A percentile compares a stretch with the other conserved stretches of the same genome.
Conservation (phyloP, 306 rosid species). For the Acacia melanoxylon region DNA sequence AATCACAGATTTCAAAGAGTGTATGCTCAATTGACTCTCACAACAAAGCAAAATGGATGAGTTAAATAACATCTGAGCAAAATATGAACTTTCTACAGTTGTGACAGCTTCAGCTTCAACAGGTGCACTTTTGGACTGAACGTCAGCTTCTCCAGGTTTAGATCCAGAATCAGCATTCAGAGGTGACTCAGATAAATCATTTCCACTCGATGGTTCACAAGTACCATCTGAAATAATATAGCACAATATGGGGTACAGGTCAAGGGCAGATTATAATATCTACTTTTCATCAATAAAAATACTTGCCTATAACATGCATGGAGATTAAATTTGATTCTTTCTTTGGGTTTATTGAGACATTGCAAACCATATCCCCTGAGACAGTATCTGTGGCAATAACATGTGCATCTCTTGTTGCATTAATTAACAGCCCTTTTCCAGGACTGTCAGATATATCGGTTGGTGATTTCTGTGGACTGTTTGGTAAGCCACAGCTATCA, state of each 20-base stretch:
- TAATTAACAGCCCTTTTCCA: conserved; percentile 48
- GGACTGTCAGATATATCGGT: conserved; percentile 44
- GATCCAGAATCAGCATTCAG: conserved; percentile 37
- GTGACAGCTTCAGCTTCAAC: conserved; percentile 41
- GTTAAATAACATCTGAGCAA: conserved; percentile 41
- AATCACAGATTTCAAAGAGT: conserved; percentile 51
- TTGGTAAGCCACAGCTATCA: conserved; percentile 42
- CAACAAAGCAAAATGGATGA: conserved; percentile 60
- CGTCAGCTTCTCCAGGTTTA: conserved; percentile 32
- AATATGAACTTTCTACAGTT: conserved; percentile 37
- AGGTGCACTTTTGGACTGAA: conserved; percentile 47
- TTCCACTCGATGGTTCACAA: conserved; percentile 47
- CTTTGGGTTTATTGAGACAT: conserved; percentile 39
- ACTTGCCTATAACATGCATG: conserved; percentile 72
- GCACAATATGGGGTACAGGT: conserved; percentile 19
- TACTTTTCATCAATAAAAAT: conserved; percentile 30
- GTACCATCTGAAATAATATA: conserved; percentile 53
- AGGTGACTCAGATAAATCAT: conserved; percentile 34
- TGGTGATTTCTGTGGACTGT: conserved; percentile 42
- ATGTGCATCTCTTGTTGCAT: conserved; percentile 57
- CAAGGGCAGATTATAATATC: conserved; percentile 10
- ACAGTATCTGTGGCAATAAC: conserved; percentile 50
- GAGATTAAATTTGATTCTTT: conserved; percentile 60
- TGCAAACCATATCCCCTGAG: conserved; percentile 57
- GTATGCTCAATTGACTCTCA: conserved; percentile 64